Evolutionary conservation across 257 asterid species (phyloP).

Genomic region (Orobanche coerulescens): DNA sequence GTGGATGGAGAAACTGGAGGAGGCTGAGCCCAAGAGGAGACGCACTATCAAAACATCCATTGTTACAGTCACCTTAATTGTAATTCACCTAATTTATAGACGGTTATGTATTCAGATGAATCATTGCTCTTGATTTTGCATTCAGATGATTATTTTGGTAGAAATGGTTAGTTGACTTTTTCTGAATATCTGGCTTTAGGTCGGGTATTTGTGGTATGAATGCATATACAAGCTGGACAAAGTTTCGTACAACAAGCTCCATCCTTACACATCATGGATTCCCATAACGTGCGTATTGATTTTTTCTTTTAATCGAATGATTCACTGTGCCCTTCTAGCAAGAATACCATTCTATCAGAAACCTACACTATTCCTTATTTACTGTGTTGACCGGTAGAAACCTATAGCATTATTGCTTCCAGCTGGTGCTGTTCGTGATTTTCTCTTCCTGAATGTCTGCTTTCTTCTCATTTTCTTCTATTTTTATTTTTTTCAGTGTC

Average conservation of each 20-base stretch:
- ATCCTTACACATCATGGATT: constrained; percentile 94
- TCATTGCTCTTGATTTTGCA: neutral
- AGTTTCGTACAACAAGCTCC: constrained; percentile 68
- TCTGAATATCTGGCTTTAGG: constrained; percentile 29
- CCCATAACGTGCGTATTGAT: constrained; percentile 64
- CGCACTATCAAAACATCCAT: constrained; percentile 48
- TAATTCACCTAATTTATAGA: constrained; percentile 24
- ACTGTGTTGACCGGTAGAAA: no score
- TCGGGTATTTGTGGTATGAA: constrained; percentile 65
- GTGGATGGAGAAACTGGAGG: constrained; percentile 92
- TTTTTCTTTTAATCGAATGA: neutral
- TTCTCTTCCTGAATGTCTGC: neutral
- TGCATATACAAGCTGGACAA: constrained; percentile 78
- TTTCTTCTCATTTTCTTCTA: constrained; percentile 26
- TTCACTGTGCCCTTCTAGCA: no score
- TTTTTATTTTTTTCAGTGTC: constrained; percentile 37
- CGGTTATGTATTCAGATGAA: neutral
- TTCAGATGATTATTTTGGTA: neutral
- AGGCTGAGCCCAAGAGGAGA: constrained; percentile 54
- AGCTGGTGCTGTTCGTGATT: no score
- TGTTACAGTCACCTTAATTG: constrained; percentile 41
- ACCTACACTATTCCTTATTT: no score
- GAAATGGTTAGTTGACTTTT: constrained; percentile 12
- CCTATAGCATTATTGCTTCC: no score
- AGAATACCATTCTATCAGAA: no score